Conservation (phyloP, 2,329 filamentous ascomycete species). For the Dendrostoma leiphaemia region DNA sequence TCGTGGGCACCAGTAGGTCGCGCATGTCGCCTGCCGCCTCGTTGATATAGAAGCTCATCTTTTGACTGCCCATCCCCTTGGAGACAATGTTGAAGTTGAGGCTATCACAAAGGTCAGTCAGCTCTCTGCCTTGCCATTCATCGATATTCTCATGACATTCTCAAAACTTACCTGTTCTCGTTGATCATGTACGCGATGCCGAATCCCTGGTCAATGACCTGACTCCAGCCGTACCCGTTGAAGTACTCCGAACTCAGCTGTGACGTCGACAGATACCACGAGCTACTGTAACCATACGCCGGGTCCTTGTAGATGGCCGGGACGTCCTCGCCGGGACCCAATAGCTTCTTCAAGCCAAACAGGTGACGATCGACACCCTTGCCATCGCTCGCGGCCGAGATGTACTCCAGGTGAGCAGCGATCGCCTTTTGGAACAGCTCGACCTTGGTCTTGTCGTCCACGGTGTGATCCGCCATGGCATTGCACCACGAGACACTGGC, state of each 20-base stretch:
- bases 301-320: slow-evolving; percentile 86
- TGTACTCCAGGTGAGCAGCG: slow-evolving; percentile 84
- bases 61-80: slow-evolving; percentile 84
- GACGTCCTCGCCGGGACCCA: slow-evolving; percentile 76
- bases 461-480: slow-evolving; percentile 71
- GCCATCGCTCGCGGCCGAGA: slow-evolving; percentile 82
- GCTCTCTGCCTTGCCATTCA: neutral
- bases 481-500: slow-evolving; percentile 88
- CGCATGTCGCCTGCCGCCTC: slow-evolving; percentile 90
- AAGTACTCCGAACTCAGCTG: slow-evolving; percentile 97
- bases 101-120: slow-evolving; percentile 47
- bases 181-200: slow-evolving; percentile 99
- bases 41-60: slow-evolving; percentile 94
- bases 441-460: slow-evolving; percentile 63
- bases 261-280: slow-evolving; percentile 85
- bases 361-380: slow-evolving; percentile 94
- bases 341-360: slow-evolving; percentile 92
- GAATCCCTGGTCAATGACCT: slow-evolving; percentile 94
- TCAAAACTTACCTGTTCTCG: slow-evolving; percentile 72
- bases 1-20: slow-evolving; percentile 77
- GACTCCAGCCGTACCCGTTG: slow-evolving; percentile 98
- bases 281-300: slow-evolving; percentile 76
- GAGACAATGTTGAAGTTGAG: slow-evolving; percentile 98
- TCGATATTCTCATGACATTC: neutral
- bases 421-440: slow-evolving; percentile 81